A percentile compares a stretch with the other conserved stretches of the same genome.
Evolutionary conservation across 2,329 filamentous ascomycete genomes (phyloP).

Genomic region (Aspergillus aculeatus): DNA sequence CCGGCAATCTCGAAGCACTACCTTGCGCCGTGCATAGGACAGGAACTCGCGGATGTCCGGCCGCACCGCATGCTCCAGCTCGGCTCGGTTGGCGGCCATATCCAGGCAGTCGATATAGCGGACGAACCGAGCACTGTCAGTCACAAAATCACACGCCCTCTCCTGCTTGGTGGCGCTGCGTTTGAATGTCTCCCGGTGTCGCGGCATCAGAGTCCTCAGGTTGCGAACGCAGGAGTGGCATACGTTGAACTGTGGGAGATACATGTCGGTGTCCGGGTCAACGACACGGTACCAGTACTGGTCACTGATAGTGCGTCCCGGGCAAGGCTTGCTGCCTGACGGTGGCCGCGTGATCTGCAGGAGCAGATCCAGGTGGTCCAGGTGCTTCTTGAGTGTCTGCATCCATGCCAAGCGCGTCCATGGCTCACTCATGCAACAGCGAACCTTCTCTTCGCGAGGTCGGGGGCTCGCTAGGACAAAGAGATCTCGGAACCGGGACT

Average conservation of each 20-base stretch:
- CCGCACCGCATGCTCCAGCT: slow-evolving; percentile 29
- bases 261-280: slow-evolving; percentile 63
- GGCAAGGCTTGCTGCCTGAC: slow-evolving; percentile 57
- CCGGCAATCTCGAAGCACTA: slow-evolving; percentile 61
- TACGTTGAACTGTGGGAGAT: slow-evolving; percentile 69
- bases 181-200: slow-evolving; percentile 64
- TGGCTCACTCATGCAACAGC: slow-evolving; percentile 76
- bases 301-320: slow-evolving; percentile 54
- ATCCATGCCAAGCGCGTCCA: slow-evolving; percentile 87
- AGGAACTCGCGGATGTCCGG: slow-evolving; percentile 63
- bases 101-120: slow-evolving; percentile 58
- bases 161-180: slow-evolving; percentile 47
- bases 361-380: slow-evolving; percentile 66
- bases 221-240: slow-evolving; percentile 73
- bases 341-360: slow-evolving; percentile 66
- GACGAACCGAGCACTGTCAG: slow-evolving; percentile 56
- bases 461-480: slow-evolving; percentile 64
- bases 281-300: slow-evolving; percentile 74
- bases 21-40: slow-evolving; percentile 61
- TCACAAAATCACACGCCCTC: slow-evolving; percentile 69
- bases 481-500: slow-evolving; percentile 64
- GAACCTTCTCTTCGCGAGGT: slow-evolving; percentile 57
- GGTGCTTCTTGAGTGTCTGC: slow-evolving; percentile 69
- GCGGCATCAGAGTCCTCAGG: slow-evolving; percentile 71
- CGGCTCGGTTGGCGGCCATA: slow-evolving; percentile 48